A percentile compares a stretch with the other conserved stretches of the same genome.
Conservation (phyloP, 768 basidiomycete genomes). For the Mycena haematopus region DNA sequence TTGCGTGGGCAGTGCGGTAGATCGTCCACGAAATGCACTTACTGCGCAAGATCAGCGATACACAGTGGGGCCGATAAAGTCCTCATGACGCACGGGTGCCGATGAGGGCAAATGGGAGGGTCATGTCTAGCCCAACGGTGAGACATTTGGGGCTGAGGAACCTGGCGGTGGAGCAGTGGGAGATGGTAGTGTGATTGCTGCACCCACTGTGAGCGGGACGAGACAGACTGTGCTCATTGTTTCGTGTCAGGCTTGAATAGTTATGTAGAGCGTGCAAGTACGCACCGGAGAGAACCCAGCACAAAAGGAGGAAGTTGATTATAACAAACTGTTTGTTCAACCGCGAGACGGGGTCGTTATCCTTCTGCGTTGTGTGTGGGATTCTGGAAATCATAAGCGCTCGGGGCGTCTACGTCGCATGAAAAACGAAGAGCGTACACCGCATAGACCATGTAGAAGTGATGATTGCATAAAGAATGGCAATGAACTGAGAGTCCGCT, state of each 20-base stretch:
- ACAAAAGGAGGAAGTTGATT: constrained; percentile 24
- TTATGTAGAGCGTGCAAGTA: neutral
- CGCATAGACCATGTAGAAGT: constrained; percentile 26
- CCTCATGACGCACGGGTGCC: constrained; percentile 20
- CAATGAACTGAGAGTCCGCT: constrained; percentile 29
- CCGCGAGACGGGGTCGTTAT: constrained; percentile 19
- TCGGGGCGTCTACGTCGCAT: neutral
- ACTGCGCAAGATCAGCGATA: too few relatives aligned
- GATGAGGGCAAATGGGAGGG: constrained; percentile 19
- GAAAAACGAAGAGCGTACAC: constrained; percentile 16
- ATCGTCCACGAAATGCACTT: too few relatives aligned
- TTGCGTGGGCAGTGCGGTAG: too few relatives aligned
- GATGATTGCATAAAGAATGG: constrained; percentile 15
- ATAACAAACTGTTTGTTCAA: constrained; percentile 29
- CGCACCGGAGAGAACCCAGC: neutral
- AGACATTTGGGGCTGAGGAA: constrained; percentile 21
- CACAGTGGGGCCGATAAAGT: too few relatives aligned
- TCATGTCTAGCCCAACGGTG: constrained; percentile 23
- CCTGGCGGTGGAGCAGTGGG: neutral
- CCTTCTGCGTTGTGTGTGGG: constrained; percentile 15
- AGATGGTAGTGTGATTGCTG: constrained; percentile 6
- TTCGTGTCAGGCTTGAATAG: neutral
- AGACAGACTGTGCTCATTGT: constrained; percentile 12
- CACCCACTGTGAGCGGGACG: constrained; percentile 22
- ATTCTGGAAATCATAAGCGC: constrained; percentile 4